Conservation (phyloP, 208 protist genomes). For the Trypanosomatidae sp. region DNA sequence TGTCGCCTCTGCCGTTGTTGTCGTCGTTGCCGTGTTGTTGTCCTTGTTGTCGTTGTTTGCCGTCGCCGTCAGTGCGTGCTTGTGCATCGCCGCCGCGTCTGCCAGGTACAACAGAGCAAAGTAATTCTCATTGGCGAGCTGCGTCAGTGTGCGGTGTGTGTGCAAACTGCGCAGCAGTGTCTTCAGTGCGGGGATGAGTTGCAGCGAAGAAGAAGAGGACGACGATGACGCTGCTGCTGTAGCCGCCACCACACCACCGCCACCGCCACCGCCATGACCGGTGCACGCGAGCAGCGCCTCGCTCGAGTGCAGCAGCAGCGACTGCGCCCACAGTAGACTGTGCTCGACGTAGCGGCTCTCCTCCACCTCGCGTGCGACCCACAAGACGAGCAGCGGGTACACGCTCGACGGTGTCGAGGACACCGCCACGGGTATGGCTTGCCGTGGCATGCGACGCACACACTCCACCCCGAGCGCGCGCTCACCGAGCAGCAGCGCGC, state of each 20-base stretch:
- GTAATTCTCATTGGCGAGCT: slow-evolving; percentile 77
- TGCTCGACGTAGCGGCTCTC: slow-evolving; percentile 47
- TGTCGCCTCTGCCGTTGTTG: background rate
- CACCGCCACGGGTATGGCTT: slow-evolving; percentile 71
- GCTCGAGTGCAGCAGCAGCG: slow-evolving; percentile 60
- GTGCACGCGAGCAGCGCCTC: slow-evolving; percentile 19
- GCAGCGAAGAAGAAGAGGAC: too few species aligned
- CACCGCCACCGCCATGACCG: background rate
- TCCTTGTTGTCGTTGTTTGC: slow-evolving; percentile 7
- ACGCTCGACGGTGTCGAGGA: slow-evolving; percentile 48
- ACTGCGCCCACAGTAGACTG: slow-evolving; percentile 74
- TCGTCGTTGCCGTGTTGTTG: background rate
- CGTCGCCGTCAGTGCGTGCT: slow-evolving; percentile 14
- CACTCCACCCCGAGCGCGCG: slow-evolving; percentile 60
- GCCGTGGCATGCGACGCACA: slow-evolving; percentile 53
- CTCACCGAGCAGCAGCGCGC: slow-evolving; percentile 69
- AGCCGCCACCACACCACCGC: slow-evolving; percentile 21
- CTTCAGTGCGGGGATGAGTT: too few species aligned
- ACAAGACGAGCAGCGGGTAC: slow-evolving; percentile 54
- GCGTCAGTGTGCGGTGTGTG: slow-evolving; percentile 39
- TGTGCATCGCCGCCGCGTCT: slow-evolving; percentile 54
- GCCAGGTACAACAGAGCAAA: slow-evolving; percentile 78
- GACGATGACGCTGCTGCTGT: slow-evolving; percentile 14
- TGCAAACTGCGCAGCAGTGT: slow-evolving; percentile 47
- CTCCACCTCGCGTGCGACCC: slow-evolving; percentile 76